Evolutionary conservation across 2,329 filamentous ascomycete species (phyloP), one percentile per base, ranked within the genome.

Genomic region (Exophiala sideris): DNA sequence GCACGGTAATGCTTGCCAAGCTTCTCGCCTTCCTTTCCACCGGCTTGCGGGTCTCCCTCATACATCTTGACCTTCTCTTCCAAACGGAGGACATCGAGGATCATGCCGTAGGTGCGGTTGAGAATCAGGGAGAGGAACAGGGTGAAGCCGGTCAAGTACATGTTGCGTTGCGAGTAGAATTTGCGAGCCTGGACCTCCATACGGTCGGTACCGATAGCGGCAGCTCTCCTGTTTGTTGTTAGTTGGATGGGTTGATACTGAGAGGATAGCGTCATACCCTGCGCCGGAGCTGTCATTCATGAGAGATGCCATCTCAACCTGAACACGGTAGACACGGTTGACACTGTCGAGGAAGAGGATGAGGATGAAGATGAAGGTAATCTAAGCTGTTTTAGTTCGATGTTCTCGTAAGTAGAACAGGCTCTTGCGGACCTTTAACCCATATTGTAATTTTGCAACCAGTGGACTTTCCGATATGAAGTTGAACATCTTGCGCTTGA

Each of bases 81-180:
- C 50, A 99, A 87, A 60, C 89, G 84, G 68, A 96, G 88, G 48
- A 88, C 84, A 66, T 96, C 91, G 62, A 96, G 82, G 68, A 96
- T 96, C 89, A 97, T 92, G 68, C 87, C 88, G 79, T 97, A 99
- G 69, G 94, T 99, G 70, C 94, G 92, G 85, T 99, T 97, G 71
- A 77, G 89, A 75, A 99, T 99, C 62, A 99, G 82, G 50, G 92
- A 97, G 59, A 99, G 87, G 84, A 99, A 97, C 61, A 99, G 87
- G 4, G 94, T 99, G 81, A 99, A 99, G 66, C 94, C 94, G 75
- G 94, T 97, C 59, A 99, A 91, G 78, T 99, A 99, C 94, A 99
- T 99, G 85, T 99, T 99, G 74, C 94, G 91, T 79, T 99, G 92
- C 59, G 91, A 96, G 83, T 99, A 99, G 81, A 99, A 99, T 78